A percentile compares a stretch with the other conserved stretches of the same genome.
phyloP scores from a whole-genome alignment of 805 yeast species.

The Yarrowia hollandica region DNA sequence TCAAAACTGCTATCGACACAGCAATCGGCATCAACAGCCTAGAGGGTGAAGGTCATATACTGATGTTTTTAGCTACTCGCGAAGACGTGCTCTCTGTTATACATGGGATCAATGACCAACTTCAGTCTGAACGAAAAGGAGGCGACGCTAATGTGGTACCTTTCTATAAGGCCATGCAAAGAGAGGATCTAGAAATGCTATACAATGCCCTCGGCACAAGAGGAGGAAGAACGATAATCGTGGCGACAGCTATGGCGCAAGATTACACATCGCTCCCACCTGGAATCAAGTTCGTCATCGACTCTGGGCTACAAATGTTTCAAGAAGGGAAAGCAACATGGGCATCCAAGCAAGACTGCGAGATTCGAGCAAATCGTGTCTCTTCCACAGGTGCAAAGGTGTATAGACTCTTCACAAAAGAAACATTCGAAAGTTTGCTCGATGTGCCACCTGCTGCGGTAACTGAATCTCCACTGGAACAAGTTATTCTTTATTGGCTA shows the following conservation, averaged over 20 bases:
- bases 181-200: background rate
- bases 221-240: background rate
- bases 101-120: background rate
- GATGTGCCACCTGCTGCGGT: background rate
- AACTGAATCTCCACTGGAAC: background rate
- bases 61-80: background rate
- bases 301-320: background rate
- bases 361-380: conserved; percentile 1
- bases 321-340: background rate
- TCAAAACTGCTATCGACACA: background rate
- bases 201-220: background rate
- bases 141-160: conserved; percentile 15
- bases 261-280: conserved; percentile 5
- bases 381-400: background rate
- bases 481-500: background rate
- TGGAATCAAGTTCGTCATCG: background rate
- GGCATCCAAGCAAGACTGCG: conserved; percentile 1
- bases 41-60: conserved; percentile 4
- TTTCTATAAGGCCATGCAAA: background rate
- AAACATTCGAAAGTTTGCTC: background rate
- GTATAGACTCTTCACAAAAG: conserved; percentile 6
- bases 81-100: background rate
- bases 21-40: background rate
- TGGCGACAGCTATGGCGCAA: conserved; percentile 3
- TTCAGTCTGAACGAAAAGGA: background rate